Evolutionary conservation across 2,329 filamentous ascomycete species (phyloP).

Genomic region (Phyllosticta citriasiana): DNA sequence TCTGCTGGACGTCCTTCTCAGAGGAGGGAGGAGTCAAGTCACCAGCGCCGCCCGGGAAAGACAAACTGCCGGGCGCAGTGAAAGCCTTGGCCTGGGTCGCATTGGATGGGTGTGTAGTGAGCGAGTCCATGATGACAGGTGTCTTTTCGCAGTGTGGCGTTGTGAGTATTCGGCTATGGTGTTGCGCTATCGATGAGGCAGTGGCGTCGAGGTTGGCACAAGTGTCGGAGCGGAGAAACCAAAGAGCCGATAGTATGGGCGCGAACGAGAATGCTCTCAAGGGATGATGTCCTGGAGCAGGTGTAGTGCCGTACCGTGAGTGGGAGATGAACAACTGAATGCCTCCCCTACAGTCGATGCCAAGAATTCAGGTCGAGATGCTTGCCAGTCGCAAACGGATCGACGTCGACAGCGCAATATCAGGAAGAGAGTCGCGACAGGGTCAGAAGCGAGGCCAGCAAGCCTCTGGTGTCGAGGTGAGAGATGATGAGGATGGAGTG

Average conservation of each 20-base stretch:
- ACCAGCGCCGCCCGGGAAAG: conserved; percentile 69
- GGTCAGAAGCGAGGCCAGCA: conserved; percentile 33
- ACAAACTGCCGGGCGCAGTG: conserved; percentile 83
- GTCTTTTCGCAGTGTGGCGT: neutral
- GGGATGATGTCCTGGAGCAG: conserved; percentile 4
- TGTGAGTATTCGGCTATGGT: neutral
- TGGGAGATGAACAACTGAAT: conserved; percentile 97
- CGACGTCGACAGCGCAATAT: conserved; percentile 17
- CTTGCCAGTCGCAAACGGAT: conserved; percentile 15
- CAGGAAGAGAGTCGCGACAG: conserved; percentile 4
- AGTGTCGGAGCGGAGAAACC: neutral
- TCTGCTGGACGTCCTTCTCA: conserved; percentile 53
- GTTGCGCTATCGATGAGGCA: neutral
- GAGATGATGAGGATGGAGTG: neutral
- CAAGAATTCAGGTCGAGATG: conserved; percentile 15
- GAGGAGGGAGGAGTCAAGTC: conserved; percentile 69
- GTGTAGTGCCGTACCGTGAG: conserved; percentile 42
- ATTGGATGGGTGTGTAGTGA: conserved; percentile 84
- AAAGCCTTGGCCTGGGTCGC: conserved; percentile 88
- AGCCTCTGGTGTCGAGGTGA: conserved; percentile 24
- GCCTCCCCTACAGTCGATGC: conserved; percentile 68
- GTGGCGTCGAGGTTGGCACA: conserved; percentile 1
- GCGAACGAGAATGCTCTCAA: conserved; percentile 4
- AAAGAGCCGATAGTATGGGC: neutral
- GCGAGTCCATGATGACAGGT: conserved; percentile 63